Base-by-base conservation (phyloP, 2,329 filamentous ascomycete species). In the Rasamsonia emersonii region DNA sequence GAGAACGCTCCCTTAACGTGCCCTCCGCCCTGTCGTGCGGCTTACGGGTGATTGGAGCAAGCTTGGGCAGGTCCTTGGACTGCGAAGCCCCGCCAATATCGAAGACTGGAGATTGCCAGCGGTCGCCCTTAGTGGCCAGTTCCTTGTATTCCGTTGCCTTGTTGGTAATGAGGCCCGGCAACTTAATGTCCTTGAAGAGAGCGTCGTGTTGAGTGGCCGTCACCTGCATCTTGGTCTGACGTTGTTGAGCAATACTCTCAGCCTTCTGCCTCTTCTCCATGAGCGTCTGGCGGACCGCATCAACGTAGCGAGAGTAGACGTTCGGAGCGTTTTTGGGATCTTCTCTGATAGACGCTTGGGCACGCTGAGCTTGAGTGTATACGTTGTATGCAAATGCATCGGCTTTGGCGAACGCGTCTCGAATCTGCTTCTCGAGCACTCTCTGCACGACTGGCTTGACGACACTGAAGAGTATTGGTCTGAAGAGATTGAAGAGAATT, bases 111-210 rank as follows among this genome's bases (percentile, higher is more conserved):
- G 83, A 93, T 69, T 94, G 82, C 91, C 91, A 98, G 59, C 78
- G 80, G 35, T 94, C 83, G 32, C 91, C 91, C 75, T 91, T 86
- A 45, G 68, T 70, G 6, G 89, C 85, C 36, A 94, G 71, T 14
- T 95, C 77, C 65, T 78, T 85, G 72, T 93, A 96, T 61, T 94
- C 86, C 15, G 85, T 93, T 7, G 89, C 88, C 75, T 94, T 95
- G 65, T 77, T 79, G 46, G 83, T 91, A 56, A 95, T 89, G 34
- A 86, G 88, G 18, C 83, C 83, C 16, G 88, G 86, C 4, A 98
- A 71, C 36, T 79, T 72, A 53, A 98, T 79, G 54, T 89, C 69
- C 51, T 85, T 82, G 79, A 98, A 94, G 43, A 96, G 85, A 43
- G 83, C 88, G 53, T 95, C 85, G 45, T 94, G 75, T 62, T 86